Conservation (phyloP, 2,329 filamentous ascomycete species). For the Microsporum audouinii region DNA sequence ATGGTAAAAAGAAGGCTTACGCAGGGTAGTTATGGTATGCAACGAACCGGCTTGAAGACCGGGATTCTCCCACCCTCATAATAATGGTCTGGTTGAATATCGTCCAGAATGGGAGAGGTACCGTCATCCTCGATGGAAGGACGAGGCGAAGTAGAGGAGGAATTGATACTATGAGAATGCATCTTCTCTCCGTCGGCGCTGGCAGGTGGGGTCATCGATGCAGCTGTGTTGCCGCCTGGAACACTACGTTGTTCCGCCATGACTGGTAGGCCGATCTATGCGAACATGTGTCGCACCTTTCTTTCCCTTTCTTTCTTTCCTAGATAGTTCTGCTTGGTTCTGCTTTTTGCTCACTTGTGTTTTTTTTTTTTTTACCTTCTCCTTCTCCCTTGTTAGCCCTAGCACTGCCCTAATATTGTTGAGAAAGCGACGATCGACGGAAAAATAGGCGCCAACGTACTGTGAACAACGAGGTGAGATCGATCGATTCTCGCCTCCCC, state of each 20-base stretch:
- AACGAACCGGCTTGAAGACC: slow-evolving; percentile 73
- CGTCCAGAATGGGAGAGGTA: slow-evolving; percentile 40
- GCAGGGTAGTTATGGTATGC: neutral
- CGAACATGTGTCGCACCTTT: slow-evolving; percentile 3
- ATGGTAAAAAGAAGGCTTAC: neutral
- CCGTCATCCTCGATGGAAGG: slow-evolving; percentile 32
- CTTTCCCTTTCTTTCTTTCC: neutral
- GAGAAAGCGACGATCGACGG: neutral
- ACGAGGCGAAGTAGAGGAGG: slow-evolving; percentile 8
- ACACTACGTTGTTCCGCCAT: slow-evolving; percentile 22
- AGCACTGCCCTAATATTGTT: neutral
- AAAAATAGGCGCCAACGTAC: neutral
- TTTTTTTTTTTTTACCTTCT: neutral
- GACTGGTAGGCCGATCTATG: neutral
- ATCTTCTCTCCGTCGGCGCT: slow-evolving; percentile 37
- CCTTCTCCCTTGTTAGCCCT: neutral
- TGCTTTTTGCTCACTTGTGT: neutral
- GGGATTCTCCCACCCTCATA: slow-evolving; percentile 73
- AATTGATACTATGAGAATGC: slow-evolving; percentile 20
- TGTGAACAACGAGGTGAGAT: neutral
- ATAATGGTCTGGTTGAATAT: slow-evolving; percentile 76
- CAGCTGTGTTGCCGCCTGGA: slow-evolving; percentile 17
- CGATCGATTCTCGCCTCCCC: neutral
- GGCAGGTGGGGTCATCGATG: slow-evolving; percentile 34
- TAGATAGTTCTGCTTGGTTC: neutral